Percentiles rank a stretch among this genome's conserved stretches.
Evolutionary conservation across 129 eudicot genomes (phyloP).

Genomic region (Calendula officinalis): DNA sequence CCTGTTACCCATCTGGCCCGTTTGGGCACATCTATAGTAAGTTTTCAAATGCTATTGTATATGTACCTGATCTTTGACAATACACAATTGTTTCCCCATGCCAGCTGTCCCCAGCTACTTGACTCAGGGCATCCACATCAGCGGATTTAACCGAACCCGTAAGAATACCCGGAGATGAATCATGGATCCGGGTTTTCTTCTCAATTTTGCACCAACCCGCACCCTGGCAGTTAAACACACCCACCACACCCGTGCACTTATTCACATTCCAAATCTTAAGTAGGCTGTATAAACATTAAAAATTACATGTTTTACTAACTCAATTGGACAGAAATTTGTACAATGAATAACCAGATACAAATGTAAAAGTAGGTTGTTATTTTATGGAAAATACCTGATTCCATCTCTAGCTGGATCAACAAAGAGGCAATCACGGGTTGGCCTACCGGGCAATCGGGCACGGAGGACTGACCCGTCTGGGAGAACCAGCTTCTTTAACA

Average conservation of each 20-base stretch:
- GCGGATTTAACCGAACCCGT: conserved; percentile 58
- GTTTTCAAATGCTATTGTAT: conserved; percentile 28
- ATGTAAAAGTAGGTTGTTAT: neutral
- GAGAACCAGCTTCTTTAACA: conserved; percentile 76
- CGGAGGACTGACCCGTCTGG: conserved; percentile 97
- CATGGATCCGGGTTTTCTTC: conserved; percentile 76
- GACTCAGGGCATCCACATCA: conserved; percentile 63
- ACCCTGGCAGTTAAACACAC: conserved; percentile 93
- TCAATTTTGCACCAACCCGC: conserved; percentile 90
- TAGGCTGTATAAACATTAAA: conserved; percentile 46
- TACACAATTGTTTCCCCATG: conserved; percentile 63
- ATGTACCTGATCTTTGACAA: conserved; percentile 74
- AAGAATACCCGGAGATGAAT: conserved; percentile 70
- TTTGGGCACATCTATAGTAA: neutral
- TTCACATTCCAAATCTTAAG: conserved; percentile 88
- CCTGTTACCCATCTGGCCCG: neutral
- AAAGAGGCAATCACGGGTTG: conserved; percentile 84
- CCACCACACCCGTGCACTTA: conserved; percentile 84
- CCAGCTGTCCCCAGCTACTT: conserved; percentile 73
- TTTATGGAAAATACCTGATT: conserved; percentile 44
- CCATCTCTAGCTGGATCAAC: conserved; percentile 97
- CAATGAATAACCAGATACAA: neutral
- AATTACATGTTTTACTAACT: too few species aligned
- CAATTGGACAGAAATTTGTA: neutral
- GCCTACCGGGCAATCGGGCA: conserved; percentile 82